Base-by-base conservation (phyloP, 139 green algal genomes). In the Chlorella sp. region DNA sequence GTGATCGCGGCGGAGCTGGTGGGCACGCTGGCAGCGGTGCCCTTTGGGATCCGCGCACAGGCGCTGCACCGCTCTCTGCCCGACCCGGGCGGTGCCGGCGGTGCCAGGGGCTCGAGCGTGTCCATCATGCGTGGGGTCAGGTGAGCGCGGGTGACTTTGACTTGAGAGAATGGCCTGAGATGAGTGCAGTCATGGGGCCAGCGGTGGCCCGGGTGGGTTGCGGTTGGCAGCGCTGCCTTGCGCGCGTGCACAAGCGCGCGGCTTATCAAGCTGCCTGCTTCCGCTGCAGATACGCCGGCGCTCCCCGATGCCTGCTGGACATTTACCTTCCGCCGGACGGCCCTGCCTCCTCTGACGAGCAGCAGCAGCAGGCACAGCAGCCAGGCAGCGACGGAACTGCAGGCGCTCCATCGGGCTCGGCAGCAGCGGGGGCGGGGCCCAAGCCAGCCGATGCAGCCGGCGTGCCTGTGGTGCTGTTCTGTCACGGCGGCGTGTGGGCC, bases 401-500 rank as follows among this genome's bases (percentile, higher is more conserved):
- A 50, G 45, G 23, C 40, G 5, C 67, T 11, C 38, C 36, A 55
- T 3, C n/a, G 46, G 40, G 11, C 17, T 45, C 66, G 63, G 63
- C 41, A 41, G 33, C 19, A 15, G 1, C 46, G 17, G 29, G 21
- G 64, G 64, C 40, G 21, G 40, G 1, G 65, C 35, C 25, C 59
- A 12, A 25, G 35, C 31, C 31, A 5, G 48, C 35, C 4, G 45
- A 14, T 3, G 43, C 29, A 7, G 29, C 11, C 1, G 65, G 65
- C 8, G 43, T 62, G 45, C 86, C 91, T 40, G 90, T 97, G 25
- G 87, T 92, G 25, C 83, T 95, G 27, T 95, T 95, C 61, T 83
- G 85, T 27, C 92, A 97, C 69, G 92, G 92, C 2, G 92, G 92
- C 41, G 86, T 95, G 19, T 96, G 91, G 91, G 87, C 90, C 0